Evolutionary conservation across 768 basidiomycete genomes (phyloP).

Genomic region (Boletus reticulatus): DNA sequence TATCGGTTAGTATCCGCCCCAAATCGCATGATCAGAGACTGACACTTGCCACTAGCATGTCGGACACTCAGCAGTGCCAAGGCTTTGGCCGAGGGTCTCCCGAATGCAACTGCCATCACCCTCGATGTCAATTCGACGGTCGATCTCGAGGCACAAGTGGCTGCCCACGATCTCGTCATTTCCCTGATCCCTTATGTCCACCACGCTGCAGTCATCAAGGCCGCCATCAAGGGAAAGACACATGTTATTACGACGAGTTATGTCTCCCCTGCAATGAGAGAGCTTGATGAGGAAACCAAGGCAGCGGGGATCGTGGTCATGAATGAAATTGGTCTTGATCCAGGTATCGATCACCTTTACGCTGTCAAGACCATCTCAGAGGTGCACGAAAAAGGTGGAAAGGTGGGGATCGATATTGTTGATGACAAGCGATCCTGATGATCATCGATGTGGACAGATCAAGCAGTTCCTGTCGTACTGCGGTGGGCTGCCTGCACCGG

Average conservation of each 20-base stretch:
- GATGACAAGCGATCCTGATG: neutral
- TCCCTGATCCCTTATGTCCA: constrained; percentile 94
- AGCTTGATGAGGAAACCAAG: constrained; percentile 75
- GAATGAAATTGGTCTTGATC: constrained; percentile 98
- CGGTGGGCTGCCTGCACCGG: constrained; percentile 92
- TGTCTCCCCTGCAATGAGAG: constrained; percentile 88
- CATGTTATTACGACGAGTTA: constrained; percentile 97
- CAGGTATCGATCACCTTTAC: constrained; percentile 92
- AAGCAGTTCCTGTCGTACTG: constrained; percentile 94
- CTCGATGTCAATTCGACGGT: constrained; percentile 74
- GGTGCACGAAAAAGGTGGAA: constrained; percentile 92
- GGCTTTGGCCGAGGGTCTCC: constrained; percentile 64
- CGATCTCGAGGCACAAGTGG: constrained; percentile 78
- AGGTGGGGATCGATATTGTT: constrained; percentile 47
- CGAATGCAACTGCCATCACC: constrained; percentile 68
- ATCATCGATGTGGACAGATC: constrained; percentile 45
- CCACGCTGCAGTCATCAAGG: constrained; percentile 88
- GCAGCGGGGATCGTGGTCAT: constrained; percentile 90
- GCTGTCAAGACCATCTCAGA: constrained; percentile 93
- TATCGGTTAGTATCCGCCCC: constrained; percentile 55
- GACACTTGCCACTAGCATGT: constrained; percentile 56
- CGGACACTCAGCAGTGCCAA: constrained; percentile 80
- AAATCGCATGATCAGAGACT: neutral
- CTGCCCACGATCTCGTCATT: constrained; percentile 89
- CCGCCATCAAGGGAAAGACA: constrained; percentile 78